Conservation (phyloP, 192 early-diverging fungal species). For the Coemansia nantahalensis region DNA sequence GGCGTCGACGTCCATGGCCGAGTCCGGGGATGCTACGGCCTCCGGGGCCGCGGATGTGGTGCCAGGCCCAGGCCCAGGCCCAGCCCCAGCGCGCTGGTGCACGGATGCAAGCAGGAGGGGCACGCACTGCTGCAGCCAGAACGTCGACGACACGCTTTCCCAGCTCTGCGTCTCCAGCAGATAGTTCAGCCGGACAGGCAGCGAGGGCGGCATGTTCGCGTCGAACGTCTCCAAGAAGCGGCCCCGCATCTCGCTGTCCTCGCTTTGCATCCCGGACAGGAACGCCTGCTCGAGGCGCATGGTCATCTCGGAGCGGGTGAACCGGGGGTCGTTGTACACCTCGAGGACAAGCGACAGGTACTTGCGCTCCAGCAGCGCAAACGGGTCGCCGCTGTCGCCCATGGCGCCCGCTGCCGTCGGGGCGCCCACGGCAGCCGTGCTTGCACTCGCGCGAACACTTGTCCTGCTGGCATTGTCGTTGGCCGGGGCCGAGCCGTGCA, state of each 20-base stretch:
- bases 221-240: constrained; percentile 83
- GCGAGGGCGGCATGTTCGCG: constrained; percentile 63
- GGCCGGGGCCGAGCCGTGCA: constrained; percentile 63
- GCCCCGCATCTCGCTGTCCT: constrained; percentile 75
- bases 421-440: neutral
- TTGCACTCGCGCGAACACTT: constrained; percentile 25
- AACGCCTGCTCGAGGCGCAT: constrained; percentile 94
- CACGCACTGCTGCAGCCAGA: constrained; percentile 92
- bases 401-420: neutral
- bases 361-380: constrained; percentile 65
- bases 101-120: constrained; percentile 79
- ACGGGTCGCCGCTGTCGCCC: constrained; percentile 13
- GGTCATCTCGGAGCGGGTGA: constrained; percentile 88
- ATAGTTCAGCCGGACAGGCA: constrained; percentile 82
- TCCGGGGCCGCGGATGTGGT: no score
- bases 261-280: constrained; percentile 80
- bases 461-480: constrained; percentile 41
- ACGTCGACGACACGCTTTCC: constrained; percentile 80
- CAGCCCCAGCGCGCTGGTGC: constrained; percentile 30
- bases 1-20: constrained; percentile 24
- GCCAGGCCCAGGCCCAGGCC: constrained; percentile 1
- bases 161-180: constrained; percentile 92
- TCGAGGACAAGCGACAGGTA: constrained; percentile 89
- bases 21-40: no score
- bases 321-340: constrained; percentile 81